phyloP scores from a whole-genome alignment of 2,329 filamentous ascomycete species.

The Verruconis gallopava region DNA sequence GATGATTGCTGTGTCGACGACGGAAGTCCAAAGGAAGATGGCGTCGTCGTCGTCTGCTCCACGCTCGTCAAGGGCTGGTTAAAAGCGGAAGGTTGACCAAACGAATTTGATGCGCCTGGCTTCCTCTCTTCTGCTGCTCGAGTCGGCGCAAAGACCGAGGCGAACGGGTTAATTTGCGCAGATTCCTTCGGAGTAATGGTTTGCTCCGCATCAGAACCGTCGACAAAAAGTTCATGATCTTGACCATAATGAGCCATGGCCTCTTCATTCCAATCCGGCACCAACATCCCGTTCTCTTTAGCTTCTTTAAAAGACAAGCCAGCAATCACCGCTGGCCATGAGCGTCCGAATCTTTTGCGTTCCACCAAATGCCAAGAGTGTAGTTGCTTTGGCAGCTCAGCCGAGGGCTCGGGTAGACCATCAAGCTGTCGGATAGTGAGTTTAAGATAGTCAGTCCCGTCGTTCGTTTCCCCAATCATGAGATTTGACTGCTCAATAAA shows the following conservation, averaged over 20 bases:
- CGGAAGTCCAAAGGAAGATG: slow-evolving; percentile 1
- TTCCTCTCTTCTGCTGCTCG: neutral
- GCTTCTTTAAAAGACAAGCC: slow-evolving; percentile 42
- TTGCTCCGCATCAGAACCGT: slow-evolving; percentile 15
- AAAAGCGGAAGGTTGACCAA: slow-evolving; percentile 6
- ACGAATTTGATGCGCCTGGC: neutral
- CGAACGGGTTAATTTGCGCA: neutral
- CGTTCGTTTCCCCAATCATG: slow-evolving; percentile 31
- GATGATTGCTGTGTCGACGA: neutral
- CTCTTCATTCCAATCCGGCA: slow-evolving; percentile 20
- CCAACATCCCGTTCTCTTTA: slow-evolving; percentile 35
- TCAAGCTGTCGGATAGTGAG: slow-evolving; percentile 33
- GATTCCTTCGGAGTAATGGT: slow-evolving; percentile 10
- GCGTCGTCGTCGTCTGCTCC: neutral
- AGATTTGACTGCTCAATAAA: slow-evolving; percentile 40
- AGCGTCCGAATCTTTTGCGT: slow-evolving; percentile 42
- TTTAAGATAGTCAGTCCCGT: slow-evolving; percentile 38
- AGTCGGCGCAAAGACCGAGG: slow-evolving; percentile 1
- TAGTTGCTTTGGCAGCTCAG: slow-evolving; percentile 31
- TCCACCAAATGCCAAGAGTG: slow-evolving; percentile 45
- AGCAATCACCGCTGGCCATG: slow-evolving; percentile 43
- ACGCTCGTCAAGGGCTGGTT: slow-evolving; percentile 2
- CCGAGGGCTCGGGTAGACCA: slow-evolving; percentile 18
- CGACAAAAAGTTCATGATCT: slow-evolving; percentile 19
- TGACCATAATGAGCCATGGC: slow-evolving; percentile 18